Conservation (phyloP, 2,329 filamentous ascomycete species). For the Massarina eburnea region DNA sequence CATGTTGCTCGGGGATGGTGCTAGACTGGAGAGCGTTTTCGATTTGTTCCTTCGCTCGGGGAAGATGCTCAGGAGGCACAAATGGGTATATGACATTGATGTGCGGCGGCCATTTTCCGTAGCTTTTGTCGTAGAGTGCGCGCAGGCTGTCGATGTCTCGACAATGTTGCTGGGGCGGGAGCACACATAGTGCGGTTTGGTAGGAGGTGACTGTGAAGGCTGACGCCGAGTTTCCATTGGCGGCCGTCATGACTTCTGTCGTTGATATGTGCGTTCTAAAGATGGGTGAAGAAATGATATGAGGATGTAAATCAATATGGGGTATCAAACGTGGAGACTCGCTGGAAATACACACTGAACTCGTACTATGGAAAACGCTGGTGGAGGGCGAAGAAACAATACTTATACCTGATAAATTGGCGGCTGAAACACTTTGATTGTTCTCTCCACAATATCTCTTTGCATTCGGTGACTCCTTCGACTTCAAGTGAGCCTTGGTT, state of each 20-base stretch:
- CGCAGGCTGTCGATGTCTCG: constrained; percentile 57
- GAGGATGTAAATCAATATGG: background rate
- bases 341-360: background rate
- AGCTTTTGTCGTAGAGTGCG: constrained; percentile 63
- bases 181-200: constrained; percentile 63
- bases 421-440: background rate
- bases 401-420: background rate
- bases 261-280: background rate
- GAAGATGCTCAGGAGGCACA: constrained; percentile 53
- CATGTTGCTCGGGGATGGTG: background rate
- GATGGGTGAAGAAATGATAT: background rate
- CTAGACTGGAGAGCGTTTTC: constrained; percentile 33
- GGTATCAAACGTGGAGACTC: too few relatives aligned
- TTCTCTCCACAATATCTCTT: background rate
- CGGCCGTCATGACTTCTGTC: constrained; percentile 20
- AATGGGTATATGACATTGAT: constrained; percentile 70
- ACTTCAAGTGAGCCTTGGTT: too few relatives aligned
- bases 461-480: background rate
- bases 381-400: background rate
- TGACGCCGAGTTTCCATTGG: constrained; percentile 1
- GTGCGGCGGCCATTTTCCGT: constrained; percentile 66
- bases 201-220: constrained; percentile 46
- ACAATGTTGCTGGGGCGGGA: constrained; percentile 56
- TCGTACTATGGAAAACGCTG: background rate
- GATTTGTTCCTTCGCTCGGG: constrained; percentile 47